phyloP scores from a whole-genome alignment of 176 grass and related monocot species.

The Aegilops umbellulata region DNA sequence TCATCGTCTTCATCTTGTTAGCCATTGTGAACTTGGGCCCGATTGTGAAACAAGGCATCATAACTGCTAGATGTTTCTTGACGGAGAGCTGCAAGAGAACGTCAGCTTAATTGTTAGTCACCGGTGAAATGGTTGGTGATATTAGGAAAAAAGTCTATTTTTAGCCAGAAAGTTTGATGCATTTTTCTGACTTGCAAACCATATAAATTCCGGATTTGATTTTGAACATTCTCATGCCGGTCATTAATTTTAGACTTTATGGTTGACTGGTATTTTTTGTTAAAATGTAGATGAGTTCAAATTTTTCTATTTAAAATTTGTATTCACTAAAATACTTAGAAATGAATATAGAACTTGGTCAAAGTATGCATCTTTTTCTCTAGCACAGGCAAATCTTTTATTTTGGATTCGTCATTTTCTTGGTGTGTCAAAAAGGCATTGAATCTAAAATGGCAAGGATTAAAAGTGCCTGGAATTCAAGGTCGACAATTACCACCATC shows the following conservation, averaged over 20 bases:
- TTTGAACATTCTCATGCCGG: too few species aligned
- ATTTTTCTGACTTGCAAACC: too few species aligned
- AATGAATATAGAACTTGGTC: background rate
- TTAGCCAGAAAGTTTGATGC: background rate
- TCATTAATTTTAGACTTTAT: too few species aligned
- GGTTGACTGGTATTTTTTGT: background rate
- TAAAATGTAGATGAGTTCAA: background rate
- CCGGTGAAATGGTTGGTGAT: background rate
- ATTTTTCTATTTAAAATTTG: background rate
- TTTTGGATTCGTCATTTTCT: background rate
- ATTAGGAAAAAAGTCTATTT: background rate
- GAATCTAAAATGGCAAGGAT: background rate
- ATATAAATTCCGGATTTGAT: too few species aligned
- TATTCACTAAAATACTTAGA: background rate
- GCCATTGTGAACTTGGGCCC: background rate
- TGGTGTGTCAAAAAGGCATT: background rate
- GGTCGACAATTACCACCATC: background rate
- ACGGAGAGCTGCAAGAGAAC: background rate
- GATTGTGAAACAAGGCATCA: background rate
- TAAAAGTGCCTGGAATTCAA: background rate
- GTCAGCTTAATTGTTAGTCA: background rate
- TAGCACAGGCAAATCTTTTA: background rate
- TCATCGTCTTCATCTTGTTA: conserved; percentile 11
- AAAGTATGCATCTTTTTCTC: background rate
- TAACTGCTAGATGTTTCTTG: background rate